Evolutionary conservation across 164 flowering plant species (phyloP).

Genomic region (Kingdonia uniflora): DNA sequence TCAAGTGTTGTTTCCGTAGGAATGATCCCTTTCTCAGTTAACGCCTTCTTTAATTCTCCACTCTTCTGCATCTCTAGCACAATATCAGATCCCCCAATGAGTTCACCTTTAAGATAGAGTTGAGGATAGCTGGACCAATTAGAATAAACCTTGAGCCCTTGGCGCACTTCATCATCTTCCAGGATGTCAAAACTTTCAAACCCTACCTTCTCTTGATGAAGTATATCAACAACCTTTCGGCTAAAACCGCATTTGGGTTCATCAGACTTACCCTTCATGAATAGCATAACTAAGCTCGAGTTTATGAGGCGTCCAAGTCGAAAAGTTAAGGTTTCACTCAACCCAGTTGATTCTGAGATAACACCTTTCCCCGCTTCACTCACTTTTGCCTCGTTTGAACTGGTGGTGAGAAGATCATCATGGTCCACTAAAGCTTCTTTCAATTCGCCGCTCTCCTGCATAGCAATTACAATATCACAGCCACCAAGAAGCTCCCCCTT

Average conservation of each 20-base stretch:
- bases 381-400: constrained; percentile 14
- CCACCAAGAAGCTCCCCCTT: constrained; percentile 95
- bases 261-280: constrained; percentile 87
- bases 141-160: constrained; percentile 82
- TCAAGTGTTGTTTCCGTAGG: constrained; percentile 35
- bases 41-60: constrained; percentile 61
- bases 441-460: constrained; percentile 89
- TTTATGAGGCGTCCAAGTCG: constrained; percentile 43
- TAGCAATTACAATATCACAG: constrained; percentile 69
- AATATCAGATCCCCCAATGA: constrained; percentile 91
- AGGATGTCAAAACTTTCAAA: constrained; percentile 76
- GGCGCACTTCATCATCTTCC: constrained; percentile 79
- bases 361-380: constrained; percentile 29
- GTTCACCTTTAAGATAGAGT: constrained; percentile 73
- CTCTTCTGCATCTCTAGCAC: constrained; percentile 91
- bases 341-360: constrained; percentile 45
- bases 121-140: constrained; percentile 99
- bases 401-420: constrained; percentile 27
- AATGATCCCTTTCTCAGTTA: constrained; percentile 54
- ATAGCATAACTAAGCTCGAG: constrained; percentile 67
- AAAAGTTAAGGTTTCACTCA: constrained; percentile 36
- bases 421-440: constrained; percentile 61
- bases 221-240: constrained; percentile 80
- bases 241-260: constrained; percentile 92
- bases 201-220: constrained; percentile 56